Conservation (phyloP, 805 yeast species). For the Yarrowia hollandica region DNA sequence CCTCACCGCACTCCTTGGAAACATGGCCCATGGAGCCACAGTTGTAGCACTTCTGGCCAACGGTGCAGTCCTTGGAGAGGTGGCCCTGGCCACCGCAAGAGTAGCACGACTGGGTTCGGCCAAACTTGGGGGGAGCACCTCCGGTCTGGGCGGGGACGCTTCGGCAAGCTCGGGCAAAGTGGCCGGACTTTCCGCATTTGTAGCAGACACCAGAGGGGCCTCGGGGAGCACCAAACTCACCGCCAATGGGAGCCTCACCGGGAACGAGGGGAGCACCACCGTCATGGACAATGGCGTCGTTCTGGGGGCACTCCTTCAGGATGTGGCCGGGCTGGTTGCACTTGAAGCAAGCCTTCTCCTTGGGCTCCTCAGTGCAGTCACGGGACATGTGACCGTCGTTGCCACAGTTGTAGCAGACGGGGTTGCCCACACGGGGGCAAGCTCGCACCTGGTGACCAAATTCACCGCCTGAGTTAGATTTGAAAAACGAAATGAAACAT, state of each 20-base stretch:
- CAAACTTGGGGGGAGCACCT: slow-evolving; percentile 27
- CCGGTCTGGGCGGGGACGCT: slow-evolving; percentile 44
- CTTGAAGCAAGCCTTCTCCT: slow-evolving; percentile 86
- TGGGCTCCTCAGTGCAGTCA: slow-evolving; percentile 79
- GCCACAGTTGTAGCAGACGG: slow-evolving; percentile 45
- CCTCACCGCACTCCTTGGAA: slow-evolving; percentile 74
- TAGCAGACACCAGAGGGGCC: slow-evolving; percentile 63
- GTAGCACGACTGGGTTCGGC: slow-evolving; percentile 77
- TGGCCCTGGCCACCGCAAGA: slow-evolving; percentile 90
- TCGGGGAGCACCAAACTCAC: slow-evolving; percentile 39
- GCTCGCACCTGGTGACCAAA: slow-evolving; percentile 39
- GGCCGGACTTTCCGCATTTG: slow-evolving; percentile 90
- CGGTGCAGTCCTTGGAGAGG: slow-evolving; percentile 82
- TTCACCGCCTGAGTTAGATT: slow-evolving; percentile 28
- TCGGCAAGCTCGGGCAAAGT: slow-evolving; percentile 78
- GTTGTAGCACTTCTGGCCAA: slow-evolving; percentile 86
- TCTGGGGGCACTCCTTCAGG: slow-evolving; percentile 66
- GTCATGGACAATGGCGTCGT: slow-evolving; percentile 25
- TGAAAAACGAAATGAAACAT: not conserved
- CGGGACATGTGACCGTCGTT: slow-evolving; percentile 78
- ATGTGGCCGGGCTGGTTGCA: slow-evolving; percentile 91
- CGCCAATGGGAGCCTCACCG: slow-evolving; percentile 31
- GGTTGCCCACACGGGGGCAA: slow-evolving; percentile 43
- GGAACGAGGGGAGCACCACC: slow-evolving; percentile 28
- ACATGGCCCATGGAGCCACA: slow-evolving; percentile 92